A percentile compares a stretch with the other conserved stretches of the same genome.
phyloP scores from a whole-genome alignment of 306 rosid species.

The Fragaria iinumae region DNA sequence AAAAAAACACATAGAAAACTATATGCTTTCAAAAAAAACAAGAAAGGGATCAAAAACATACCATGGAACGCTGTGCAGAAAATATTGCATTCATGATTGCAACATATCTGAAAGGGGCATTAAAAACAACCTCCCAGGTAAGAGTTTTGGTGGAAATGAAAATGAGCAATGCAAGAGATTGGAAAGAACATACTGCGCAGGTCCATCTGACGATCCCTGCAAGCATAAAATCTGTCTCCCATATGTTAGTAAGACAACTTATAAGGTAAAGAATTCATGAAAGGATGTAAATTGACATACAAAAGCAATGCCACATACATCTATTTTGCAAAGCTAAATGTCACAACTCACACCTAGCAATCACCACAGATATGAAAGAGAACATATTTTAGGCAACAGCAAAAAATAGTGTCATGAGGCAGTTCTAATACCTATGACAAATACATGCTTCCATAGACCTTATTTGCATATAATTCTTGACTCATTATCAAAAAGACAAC shows the following conservation, averaged over 20 bases:
- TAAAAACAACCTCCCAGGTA: conserved; percentile 12
- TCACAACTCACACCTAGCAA: background rate
- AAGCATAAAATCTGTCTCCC: conserved; percentile 77
- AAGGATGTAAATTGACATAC: background rate
- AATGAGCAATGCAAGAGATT: conserved; percentile 23
- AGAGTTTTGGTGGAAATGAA: conserved; percentile 24
- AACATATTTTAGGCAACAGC: background rate
- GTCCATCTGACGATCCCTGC: conserved; percentile 94
- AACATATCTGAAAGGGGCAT: conserved; percentile 70
- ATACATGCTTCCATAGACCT: background rate
- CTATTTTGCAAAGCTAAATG: background rate
- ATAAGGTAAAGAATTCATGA: background rate
- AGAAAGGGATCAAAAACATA: conserved; percentile 29
- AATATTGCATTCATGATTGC: conserved; percentile 95
- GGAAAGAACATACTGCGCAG: conserved; percentile 68
- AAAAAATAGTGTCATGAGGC: background rate
- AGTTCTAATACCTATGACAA: background rate
- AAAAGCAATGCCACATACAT: background rate
- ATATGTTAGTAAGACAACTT: conserved; percentile 29
- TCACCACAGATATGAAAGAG: background rate
- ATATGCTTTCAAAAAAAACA: conserved; percentile 5
- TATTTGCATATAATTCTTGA: background rate
- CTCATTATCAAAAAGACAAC: background rate
- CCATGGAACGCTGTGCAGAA: conserved; percentile 86
- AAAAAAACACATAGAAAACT: background rate